Conservation (phyloP, 2,329 filamentous ascomycete species). For the Fusarium succisae region DNA sequence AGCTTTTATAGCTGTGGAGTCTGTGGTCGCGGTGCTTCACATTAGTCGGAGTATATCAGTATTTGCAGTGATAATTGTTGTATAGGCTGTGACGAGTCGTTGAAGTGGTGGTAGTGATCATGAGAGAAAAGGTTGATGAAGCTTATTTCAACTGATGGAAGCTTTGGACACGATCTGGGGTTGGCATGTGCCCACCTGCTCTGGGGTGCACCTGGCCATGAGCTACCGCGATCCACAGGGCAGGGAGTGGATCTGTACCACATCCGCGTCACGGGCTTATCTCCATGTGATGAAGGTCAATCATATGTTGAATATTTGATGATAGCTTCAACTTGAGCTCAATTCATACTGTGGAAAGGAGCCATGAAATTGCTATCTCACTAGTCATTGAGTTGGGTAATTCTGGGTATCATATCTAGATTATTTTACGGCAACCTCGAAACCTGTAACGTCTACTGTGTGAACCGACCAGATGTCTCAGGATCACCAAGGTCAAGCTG, state of each 20-base stretch:
- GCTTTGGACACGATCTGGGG: slow-evolving; percentile 27
- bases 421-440: background rate
- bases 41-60: background rate
- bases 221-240: slow-evolving; percentile 30
- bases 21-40: background rate
- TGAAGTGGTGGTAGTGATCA: background rate
- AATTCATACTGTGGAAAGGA: no score
- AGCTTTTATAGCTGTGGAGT: background rate
- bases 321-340: background rate
- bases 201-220: slow-evolving; percentile 34
- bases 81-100: background rate
- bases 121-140: slow-evolving; percentile 9
- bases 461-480: background rate
- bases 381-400: background rate
- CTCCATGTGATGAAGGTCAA: slow-evolving; percentile 24
- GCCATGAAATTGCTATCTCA: background rate
- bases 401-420: no score
- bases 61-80: no score
- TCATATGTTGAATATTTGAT: background rate
- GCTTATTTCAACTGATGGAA: slow-evolving; percentile 1
- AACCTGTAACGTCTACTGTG: background rate
- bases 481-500: background rate
- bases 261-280: slow-evolving; percentile 24
- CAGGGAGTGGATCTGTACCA: slow-evolving; percentile 29
- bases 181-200: slow-evolving; percentile 35